Percentiles rank a stretch among this genome's conserved stretches.
Evolutionary conservation across 257 asterid species (phyloP).

Genomic region (Catharanthus roseus): DNA sequence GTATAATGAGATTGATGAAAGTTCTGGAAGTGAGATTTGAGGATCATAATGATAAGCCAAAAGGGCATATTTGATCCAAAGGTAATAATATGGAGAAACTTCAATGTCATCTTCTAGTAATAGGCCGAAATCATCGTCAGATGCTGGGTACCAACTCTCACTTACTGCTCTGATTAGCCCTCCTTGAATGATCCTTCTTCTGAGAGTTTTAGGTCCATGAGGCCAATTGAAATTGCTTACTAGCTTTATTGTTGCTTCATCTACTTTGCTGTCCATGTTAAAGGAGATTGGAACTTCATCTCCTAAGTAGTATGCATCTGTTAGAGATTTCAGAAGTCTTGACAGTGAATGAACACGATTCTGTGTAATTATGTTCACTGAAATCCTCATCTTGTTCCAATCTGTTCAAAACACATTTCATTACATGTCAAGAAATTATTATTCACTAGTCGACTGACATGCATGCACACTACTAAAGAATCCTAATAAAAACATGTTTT

Average conservation of each 20-base stretch:
- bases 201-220: conserved; percentile 67
- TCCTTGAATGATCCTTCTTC: conserved; percentile 89
- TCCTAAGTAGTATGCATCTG: conserved; percentile 66
- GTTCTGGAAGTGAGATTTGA: conserved; percentile 72
- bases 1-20: conserved; percentile 82
- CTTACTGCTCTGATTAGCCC: conserved; percentile 90
- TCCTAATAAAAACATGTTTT: not conserved
- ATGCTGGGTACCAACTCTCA: conserved; percentile 92
- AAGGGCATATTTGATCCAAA: conserved; percentile 83
- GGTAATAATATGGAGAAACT: conserved; percentile 83
- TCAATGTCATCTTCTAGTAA: conserved; percentile 90
- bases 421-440: not conserved
- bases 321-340: conserved; percentile 75
- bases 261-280: conserved; percentile 93
- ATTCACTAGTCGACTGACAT: no score
- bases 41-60: conserved; percentile 91
- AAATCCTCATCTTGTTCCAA: conserved; percentile 77
- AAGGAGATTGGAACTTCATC: conserved; percentile 70
- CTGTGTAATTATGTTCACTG: conserved; percentile 79
- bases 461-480: no score
- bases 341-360: conserved; percentile 58
- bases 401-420: conserved; percentile 31
- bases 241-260: conserved; percentile 58
- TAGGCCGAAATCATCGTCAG: conserved; percentile 81
- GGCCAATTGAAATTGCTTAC: conserved; percentile 77